Percentiles rank a stretch among this genome's conserved stretches.
phyloP scores from a whole-genome alignment of 2,329 filamentous ascomycete genomes.

The Beauveria sp. region DNA sequence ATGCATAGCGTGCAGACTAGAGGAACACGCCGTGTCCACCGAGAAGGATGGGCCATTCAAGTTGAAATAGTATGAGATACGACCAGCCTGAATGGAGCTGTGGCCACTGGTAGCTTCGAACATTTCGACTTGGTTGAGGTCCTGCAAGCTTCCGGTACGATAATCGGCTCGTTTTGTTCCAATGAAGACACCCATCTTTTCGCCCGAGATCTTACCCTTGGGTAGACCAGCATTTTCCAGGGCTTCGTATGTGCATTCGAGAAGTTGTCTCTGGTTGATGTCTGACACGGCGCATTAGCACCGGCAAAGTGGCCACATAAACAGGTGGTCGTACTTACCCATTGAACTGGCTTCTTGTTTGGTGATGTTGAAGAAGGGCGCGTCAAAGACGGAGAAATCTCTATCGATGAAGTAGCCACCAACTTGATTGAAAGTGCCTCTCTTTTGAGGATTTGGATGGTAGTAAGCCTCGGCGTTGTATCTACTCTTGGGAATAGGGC shows the following conservation, averaged over 20 bases:
- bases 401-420: slow-evolving; percentile 36
- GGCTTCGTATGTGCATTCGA: slow-evolving; percentile 48
- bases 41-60: slow-evolving; percentile 45
- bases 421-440: slow-evolving; percentile 29
- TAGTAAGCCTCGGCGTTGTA: slow-evolving; percentile 37
- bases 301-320: not conserved
- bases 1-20: slow-evolving; percentile 42
- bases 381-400: slow-evolving; percentile 41
- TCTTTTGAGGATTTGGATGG: slow-evolving; percentile 36
- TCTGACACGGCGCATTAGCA: slow-evolving; percentile 24
- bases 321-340: slow-evolving; percentile 18
- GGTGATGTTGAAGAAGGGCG: slow-evolving; percentile 45
- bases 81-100: slow-evolving; percentile 45
- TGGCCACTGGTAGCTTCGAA: slow-evolving; percentile 44
- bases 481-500: slow-evolving; percentile 35
- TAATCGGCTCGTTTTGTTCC: slow-evolving; percentile 42
- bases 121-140: slow-evolving; percentile 41
- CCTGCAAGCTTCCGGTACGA: slow-evolving; percentile 35
- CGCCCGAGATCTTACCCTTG: slow-evolving; percentile 35
- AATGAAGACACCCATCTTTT: slow-evolving; percentile 42
- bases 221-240: slow-evolving; percentile 44
- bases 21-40: slow-evolving; percentile 45
- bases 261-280: slow-evolving; percentile 44
- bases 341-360: slow-evolving; percentile 43
- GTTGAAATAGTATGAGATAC: slow-evolving; percentile 49